Percentiles rank a stretch among this genome's conserved stretches.
Conservation (phyloP, 1,284 basidiomycete genomes). For the Trichosporon coremiiforme region DNA sequence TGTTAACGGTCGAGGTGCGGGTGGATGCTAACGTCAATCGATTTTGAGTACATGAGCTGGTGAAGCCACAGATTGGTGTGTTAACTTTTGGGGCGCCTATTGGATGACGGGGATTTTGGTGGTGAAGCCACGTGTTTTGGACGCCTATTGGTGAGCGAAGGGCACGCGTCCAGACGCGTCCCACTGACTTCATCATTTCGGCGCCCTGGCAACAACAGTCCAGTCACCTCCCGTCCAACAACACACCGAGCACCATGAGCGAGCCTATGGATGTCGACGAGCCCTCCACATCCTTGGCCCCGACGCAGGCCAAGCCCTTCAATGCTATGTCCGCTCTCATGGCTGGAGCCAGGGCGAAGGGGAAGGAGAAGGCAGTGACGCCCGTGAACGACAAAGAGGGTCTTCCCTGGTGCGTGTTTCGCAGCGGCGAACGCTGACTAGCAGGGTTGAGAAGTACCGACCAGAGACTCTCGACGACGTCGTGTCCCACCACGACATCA, state of each 20-base stretch:
- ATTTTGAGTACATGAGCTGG: slow-evolving; percentile 20
- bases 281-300: slow-evolving; percentile 26
- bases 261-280: slow-evolving; percentile 43
- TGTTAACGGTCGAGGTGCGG: not conserved
- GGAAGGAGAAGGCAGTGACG: slow-evolving; percentile 46
- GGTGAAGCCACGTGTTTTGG: not conserved
- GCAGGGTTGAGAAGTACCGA: slow-evolving; percentile 93
- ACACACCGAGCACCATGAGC: slow-evolving; percentile 23
- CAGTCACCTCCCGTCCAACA: slow-evolving; percentile 2
- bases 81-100: slow-evolving; percentile 11
- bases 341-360: slow-evolving; percentile 49
- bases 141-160: not conserved
- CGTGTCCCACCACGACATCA: slow-evolving; percentile 92
- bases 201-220: slow-evolving; percentile 15
- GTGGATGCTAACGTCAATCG: slow-evolving; percentile 14
- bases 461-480: slow-evolving; percentile 86
- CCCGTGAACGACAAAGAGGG: slow-evolving; percentile 47
- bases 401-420: slow-evolving; percentile 49
- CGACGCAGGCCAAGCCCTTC: slow-evolving; percentile 25
- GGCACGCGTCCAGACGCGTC: slow-evolving; percentile 9
- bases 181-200: slow-evolving; percentile 10
- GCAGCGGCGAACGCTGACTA: not conserved
- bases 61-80: slow-evolving; percentile 16
- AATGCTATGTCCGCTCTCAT: slow-evolving; percentile 53
- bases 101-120: not conserved